Percentiles rank a stretch among this genome's conserved stretches.
These are phyloP conservation scores for Eucalyptus pauciflora DNA, from an alignment of 345 rosid species.

Conservation along the genomic window DNA sequence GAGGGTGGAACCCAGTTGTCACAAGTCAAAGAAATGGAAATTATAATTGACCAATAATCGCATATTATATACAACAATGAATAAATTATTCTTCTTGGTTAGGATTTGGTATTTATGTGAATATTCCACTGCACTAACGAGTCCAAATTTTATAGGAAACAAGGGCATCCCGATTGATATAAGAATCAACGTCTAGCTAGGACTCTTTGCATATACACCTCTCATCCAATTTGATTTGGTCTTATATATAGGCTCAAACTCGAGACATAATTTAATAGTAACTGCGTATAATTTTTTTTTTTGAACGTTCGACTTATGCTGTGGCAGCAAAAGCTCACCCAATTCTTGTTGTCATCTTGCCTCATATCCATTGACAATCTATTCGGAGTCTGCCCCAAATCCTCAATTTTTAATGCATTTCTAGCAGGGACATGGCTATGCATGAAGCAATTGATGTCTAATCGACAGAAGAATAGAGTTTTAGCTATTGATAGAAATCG, in stretches of 20 bases:
- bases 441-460: background rate
- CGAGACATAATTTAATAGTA: background rate
- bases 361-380: background rate
- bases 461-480: background rate
- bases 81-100: background rate
- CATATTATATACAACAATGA: background rate
- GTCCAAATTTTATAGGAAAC: background rate
- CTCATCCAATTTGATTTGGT: fast-evolving
- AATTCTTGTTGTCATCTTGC: background rate
- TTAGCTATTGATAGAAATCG: background rate
- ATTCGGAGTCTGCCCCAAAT: background rate
- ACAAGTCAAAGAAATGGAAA: background rate
- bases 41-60: background rate
- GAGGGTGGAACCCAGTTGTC: background rate
- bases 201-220: background rate
- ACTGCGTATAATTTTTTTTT: fast-evolving
- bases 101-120: background rate
- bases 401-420: background rate
- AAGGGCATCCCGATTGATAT: background rate
- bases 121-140: background rate
- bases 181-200: too few relatives aligned
- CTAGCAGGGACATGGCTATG: background rate
- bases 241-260: fast-evolving
- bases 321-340: background rate
- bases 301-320: fast-evolving